A percentile compares a stretch with the other conserved stretches of the same genome.
Evolutionary conservation across 2,329 filamentous ascomycete species (phyloP).

Genomic region (Penicillium glabrum): DNA sequence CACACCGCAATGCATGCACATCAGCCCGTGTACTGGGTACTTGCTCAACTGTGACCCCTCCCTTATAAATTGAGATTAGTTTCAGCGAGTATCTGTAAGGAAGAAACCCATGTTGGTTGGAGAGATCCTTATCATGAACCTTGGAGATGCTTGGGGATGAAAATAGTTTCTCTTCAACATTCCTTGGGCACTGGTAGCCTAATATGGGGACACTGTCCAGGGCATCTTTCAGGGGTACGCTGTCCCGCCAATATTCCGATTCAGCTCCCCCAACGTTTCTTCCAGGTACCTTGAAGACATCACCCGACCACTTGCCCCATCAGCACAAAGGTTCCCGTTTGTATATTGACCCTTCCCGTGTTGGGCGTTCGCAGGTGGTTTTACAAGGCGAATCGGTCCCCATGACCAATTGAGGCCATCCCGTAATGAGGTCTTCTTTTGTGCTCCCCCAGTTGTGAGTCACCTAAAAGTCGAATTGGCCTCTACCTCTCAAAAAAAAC

Average conservation of each 20-base stretch:
- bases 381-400: not conserved
- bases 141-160: not conserved
- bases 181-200: not conserved
- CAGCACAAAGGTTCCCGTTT: not conserved
- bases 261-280: not conserved
- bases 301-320: slow-evolving; percentile 6
- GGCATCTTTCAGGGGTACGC: not conserved
- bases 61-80: not conserved
- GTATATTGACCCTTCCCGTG: not conserved
- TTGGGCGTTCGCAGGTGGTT: not conserved
- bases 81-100: too few relatives aligned
- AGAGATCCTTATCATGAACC: not conserved
- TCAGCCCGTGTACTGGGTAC: not conserved
- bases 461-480: not conserved
- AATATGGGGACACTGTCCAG: not conserved
- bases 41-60: not conserved
- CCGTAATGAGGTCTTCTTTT: not conserved
- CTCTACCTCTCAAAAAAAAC: not conserved
- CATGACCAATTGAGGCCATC: not conserved
- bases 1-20: not conserved
- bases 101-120: not conserved
- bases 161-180: not conserved
- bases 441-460: not conserved
- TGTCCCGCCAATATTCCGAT: not conserved
- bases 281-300: not conserved